Percentiles rank a stretch among this genome's conserved stretches.
These are phyloP conservation scores for Lophium mytilinum DNA, from an alignment of 495 filamentous ascomycete genomes.

Conservation along the genomic window DNA sequence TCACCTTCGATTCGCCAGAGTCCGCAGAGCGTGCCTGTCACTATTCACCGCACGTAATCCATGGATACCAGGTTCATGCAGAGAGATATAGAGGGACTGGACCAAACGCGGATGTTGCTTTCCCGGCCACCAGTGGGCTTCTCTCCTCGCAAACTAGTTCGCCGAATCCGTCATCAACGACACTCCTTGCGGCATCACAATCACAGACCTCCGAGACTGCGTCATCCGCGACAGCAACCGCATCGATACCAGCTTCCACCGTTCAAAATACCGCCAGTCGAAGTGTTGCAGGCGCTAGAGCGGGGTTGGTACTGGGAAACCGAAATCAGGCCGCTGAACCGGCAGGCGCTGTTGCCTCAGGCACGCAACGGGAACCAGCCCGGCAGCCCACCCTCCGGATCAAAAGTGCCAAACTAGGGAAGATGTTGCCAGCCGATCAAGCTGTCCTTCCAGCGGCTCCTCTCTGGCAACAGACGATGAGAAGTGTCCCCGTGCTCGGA, in stretches of 20 bases:
- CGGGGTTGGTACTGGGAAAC: neutral
- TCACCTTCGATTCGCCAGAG: constrained; percentile 77
- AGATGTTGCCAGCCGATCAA: constrained; percentile 27
- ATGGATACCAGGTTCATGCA: constrained; percentile 68
- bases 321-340: neutral
- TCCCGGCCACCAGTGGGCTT: constrained; percentile 34
- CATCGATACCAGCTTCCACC: constrained; percentile 7
- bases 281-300: constrained; percentile 5
- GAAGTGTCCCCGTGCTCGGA: constrained; percentile 22
- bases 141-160: constrained; percentile 16
- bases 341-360: neutral
- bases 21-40: constrained; percentile 70
- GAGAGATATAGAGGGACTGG: constrained; percentile 67
- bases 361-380: neutral
- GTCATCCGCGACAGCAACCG: constrained; percentile 18
- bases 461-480: constrained; percentile 26
- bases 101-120: constrained; percentile 55
- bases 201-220: constrained; percentile 11
- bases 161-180: constrained; percentile 16
- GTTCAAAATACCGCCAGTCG: constrained; percentile 25
- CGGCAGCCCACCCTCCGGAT: constrained; percentile 20
- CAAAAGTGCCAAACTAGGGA: constrained; percentile 23
- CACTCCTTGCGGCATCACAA: constrained; percentile 7
- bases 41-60: constrained; percentile 66
- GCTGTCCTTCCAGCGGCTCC: constrained; percentile 33